Percentiles rank a stretch among this genome's conserved stretches.
phyloP scores from a whole-genome alignment of 2,329 filamentous ascomycete species.

The Diaporthe amygdali region DNA sequence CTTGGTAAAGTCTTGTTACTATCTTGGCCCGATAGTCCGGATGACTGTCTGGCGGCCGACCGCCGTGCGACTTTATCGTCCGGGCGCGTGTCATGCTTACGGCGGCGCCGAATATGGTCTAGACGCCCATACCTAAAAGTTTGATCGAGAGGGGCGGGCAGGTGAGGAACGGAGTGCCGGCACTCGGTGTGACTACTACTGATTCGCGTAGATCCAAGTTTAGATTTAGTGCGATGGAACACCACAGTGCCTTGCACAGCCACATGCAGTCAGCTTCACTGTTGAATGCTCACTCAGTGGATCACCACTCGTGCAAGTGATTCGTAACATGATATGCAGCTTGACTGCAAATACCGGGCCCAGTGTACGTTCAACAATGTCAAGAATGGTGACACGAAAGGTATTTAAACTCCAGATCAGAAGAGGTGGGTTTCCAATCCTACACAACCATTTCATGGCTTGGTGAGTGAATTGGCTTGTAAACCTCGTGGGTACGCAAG shows the following conservation, averaged over 20 bases:
- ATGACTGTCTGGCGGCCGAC: background rate
- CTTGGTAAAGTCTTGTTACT: conserved; percentile 8
- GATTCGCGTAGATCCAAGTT: background rate
- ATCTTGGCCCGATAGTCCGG: conserved; percentile 1
- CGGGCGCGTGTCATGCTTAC: background rate
- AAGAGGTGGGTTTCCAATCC: no score
- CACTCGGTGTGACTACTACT: background rate
- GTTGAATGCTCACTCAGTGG: background rate
- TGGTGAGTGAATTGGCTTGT: no score
- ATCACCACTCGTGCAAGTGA: background rate
- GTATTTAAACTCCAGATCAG: background rate
- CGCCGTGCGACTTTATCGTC: background rate
- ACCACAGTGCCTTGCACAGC: background rate
- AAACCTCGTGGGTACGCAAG: no score
- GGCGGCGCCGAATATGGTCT: background rate
- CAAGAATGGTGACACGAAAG: background rate
- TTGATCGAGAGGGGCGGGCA: background rate
- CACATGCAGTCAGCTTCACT: background rate
- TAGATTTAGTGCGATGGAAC: background rate
- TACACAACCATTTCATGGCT: no score
- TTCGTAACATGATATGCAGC: background rate
- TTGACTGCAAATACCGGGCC: background rate
- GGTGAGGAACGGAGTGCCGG: background rate
- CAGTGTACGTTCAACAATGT: background rate
- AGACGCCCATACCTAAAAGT: background rate